Evolutionary conservation across 345 rosid genomes (phyloP), one percentile per base, ranked within the genome.

Genomic region (Populus alba): DNA sequence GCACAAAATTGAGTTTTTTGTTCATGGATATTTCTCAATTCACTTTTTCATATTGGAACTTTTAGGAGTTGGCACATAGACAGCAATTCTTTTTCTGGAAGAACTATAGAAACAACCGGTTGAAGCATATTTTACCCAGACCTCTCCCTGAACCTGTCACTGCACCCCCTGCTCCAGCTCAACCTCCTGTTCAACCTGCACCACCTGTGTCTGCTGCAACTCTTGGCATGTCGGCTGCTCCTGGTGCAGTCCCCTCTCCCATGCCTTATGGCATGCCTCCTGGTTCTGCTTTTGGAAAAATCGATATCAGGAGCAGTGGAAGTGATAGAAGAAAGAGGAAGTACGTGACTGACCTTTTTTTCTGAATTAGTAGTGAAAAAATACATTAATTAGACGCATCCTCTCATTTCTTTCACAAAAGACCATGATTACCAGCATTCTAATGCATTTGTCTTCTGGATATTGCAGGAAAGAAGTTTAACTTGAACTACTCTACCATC

Each of bases 61-160:
- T 85, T 25, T 80, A 97, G 99, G 99, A 97, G 80, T 76, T 94
- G 90, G 91, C 92, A 2, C 99, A 97, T 84, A 88, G 99, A 78
- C 98, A 94, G 84, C 98, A 97, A 81, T 97, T 97, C 88, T 97
- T 88, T 81, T 97, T 82, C 81, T 97, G 98, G 99, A 97, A 97
- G 89, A 97, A 97, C 88, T 90, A 97, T 76, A 88, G 97, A 80
- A 97, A 91, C 89, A 97, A 97, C 79, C 82, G 98, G 72, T 78
- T 97, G 86, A 94, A 91, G 81, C 98, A 94, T 91, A 94, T 97
- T 75, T 78, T 89, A 83, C 98, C 97, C 4, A 89, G 94, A 86
- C 91, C 94, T 71, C 96, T 92, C 83, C 97, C 97, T n/a, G 99
- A 97, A 79, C 90, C 92, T 80, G 79, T 75, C 70, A 83, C 91